Evolutionary conservation across 2,329 filamentous ascomycete species (phyloP), one percentile per base, ranked within the genome.

Genomic region (Sclerotinia subarctica): DNA sequence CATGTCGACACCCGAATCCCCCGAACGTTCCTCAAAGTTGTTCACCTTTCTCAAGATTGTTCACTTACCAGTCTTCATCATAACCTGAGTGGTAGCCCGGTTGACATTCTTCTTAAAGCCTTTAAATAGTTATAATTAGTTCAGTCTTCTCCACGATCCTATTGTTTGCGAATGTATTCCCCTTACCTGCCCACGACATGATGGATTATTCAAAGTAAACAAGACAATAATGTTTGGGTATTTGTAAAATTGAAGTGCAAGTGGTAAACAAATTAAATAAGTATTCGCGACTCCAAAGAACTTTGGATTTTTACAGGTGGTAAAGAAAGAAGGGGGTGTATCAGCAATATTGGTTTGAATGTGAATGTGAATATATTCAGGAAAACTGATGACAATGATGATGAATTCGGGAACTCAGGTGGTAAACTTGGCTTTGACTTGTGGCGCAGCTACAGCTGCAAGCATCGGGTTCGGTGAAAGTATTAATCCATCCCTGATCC

Each of bases 11-110:
- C 54, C 35, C 21, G 32, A 24, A 17, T 42, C 21, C 44, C 29
- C 44, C 21, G 29, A 21, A 51, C 38, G 46, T 49, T 62, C 29
- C 58, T 38, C 17, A 26, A 38, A 15, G 5, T 21, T 38, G 11
- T 42, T 42, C 38, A 42, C 38, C 15, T 42, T 42, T 42, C 38
- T 42, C 15, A 5, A 42, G 38, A 42, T 42, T 42, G 7, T 35
- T 51, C 59, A 76, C 84, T 72, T 80, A 91, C 90, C 92, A 68
- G 94, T 96, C 86, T 99, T 99, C 94, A 99, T 98, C 93, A 99
- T 97, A 71, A 98, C 94, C 89, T 97, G 94, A 82, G 96, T 99
- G 81, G 94, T 97, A 76, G 94, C 94, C 83, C 95, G 93, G 84
- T 95, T 94, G 84, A 98, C 94, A 88, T 96, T 96, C 81, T 96